A percentile compares a stretch with the other conserved stretches of the same genome.
phyloP scores from a whole-genome alignment of 257 asterid species.

The Przewalskia tangutica region DNA sequence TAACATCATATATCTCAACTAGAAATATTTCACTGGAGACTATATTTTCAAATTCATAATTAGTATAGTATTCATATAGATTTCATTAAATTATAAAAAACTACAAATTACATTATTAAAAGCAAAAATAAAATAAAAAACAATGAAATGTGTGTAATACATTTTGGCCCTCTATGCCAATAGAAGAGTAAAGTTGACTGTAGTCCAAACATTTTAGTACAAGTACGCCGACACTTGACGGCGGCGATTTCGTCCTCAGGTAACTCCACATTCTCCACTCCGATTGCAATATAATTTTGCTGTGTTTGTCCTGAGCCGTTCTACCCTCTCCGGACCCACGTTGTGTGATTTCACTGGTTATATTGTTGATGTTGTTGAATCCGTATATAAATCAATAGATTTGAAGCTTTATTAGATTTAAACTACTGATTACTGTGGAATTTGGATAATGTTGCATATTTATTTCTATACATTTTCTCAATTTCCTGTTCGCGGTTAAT shows the following conservation, averaged over 20 bases:
- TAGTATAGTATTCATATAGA: no score
- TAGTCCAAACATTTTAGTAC: background rate
- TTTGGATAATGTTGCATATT: background rate
- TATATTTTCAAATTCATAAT: no score
- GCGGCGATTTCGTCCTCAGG: background rate
- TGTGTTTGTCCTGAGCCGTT: no score
- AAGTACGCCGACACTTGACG: conserved; percentile 1
- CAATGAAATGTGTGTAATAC: background rate
- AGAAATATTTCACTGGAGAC: no score
- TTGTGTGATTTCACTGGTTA: no score
- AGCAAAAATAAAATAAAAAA: background rate
- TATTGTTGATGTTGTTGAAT: no score
- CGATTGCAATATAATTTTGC: background rate
- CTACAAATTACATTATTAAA: background rate
- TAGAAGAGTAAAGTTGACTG: background rate
- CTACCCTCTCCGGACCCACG: no score
- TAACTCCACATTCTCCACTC: background rate
- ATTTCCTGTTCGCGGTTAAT: background rate
- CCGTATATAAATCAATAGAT: background rate
- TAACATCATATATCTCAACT: no score
- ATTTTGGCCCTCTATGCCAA: background rate
- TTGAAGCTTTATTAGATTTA: background rate
- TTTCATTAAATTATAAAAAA: background rate
- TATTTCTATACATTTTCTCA: background rate
- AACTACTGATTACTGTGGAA: background rate